Evolutionary conservation across 2,329 filamentous ascomycete species (phyloP), one percentile per base, ranked within the genome.

Genomic region (Cadophora sp.): DNA sequence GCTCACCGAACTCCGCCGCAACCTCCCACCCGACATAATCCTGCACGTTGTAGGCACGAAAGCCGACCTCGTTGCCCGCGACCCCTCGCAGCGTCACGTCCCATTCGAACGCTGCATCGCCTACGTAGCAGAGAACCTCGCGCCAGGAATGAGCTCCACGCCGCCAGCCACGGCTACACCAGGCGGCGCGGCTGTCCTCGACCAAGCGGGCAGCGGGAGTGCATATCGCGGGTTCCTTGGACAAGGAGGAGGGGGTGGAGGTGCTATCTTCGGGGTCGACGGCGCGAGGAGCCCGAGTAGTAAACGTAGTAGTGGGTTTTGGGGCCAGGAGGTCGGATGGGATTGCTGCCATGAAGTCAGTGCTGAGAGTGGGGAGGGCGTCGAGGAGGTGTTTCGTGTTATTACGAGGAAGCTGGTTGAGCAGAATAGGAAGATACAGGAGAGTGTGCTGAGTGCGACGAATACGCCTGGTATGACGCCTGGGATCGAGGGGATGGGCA

Each of bases 261-360:
- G 72, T 4, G 27, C 27, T 71, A 61, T 67, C 67, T 62, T 71
- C 70, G 61, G 66, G 9, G 70, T 76, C 13, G 79, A 80, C 65
- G 87, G 89, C 71, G 85, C 86, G 14, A 83, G 86, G 64, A 88
- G 84, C 70, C 87, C 87, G 53, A 85, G 83, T 73, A 88, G 85
- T 56, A 90, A 90, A 78, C 83, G 88, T 50, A 91, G 87, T 74
- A 91, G 87, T 45, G 91, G 91, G 1, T 93, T 94, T 80, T 97
- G 94, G 94, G 93, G 91, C 24, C 92, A 96, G 78, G 94, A 97
- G 76, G 89, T 94, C 6, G 94, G 94, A 62, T 98, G 95, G 94
- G 94, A 97, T 76, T 96, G 94, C 70, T 98, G 95, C 78, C 96
- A 98, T 79, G 96, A 99, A 81, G 95, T 99, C 76, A 94, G 90